Evolutionary conservation across 805 yeast species (phyloP), one percentile per base, ranked within the genome.

Genomic region (Lachancea lanzarotensis): DNA sequence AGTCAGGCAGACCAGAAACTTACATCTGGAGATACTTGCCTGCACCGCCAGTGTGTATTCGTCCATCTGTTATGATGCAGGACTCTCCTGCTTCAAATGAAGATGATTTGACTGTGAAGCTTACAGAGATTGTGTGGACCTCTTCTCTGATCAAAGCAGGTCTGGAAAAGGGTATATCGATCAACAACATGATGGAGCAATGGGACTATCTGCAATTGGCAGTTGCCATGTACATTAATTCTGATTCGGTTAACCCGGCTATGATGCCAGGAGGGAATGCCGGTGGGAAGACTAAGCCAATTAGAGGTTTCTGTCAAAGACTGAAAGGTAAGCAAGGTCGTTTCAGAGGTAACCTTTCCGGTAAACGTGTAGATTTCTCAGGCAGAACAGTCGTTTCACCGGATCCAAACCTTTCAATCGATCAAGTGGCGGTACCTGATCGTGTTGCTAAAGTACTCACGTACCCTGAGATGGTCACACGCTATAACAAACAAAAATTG

Each of bases 331-430:
- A 93, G 56, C 98, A 93, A 69, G 99, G 99, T 59, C 83, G 99
- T 63, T 95, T 93, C 71, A 79, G 99, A 73, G 99, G 99, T 54
- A 93, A 93, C 61, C 70, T 93, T 55, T 89, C 97, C 1, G 99
- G 99, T 67, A 93, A 93, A 67, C 85, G 99, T 72, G 99, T 93
- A 20, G 99, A 93, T 67, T 93, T 93, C 62, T 89, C 97, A 0
- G 98, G 95, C 41, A 80, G 99, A 71, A 93, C 98, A 0, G 99
- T 93, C 55, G 93, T 93, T 60, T 91, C 98, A 2, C 98, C 98
- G 2, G 99, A 93, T 71, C 99, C 99, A 31, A 93, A 93, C 63
- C 71, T 93, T 55, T 74, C 84, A 25, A 87, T 93, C 51, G 98
- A 93, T 67, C 96, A 93, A 67, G 99, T 93, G 35, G 98, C 98